These are phyloP conservation scores for Fusarium acutatum DNA, from an alignment of 2,329 filamentous ascomycete species.

Conservation along the genomic window DNA sequence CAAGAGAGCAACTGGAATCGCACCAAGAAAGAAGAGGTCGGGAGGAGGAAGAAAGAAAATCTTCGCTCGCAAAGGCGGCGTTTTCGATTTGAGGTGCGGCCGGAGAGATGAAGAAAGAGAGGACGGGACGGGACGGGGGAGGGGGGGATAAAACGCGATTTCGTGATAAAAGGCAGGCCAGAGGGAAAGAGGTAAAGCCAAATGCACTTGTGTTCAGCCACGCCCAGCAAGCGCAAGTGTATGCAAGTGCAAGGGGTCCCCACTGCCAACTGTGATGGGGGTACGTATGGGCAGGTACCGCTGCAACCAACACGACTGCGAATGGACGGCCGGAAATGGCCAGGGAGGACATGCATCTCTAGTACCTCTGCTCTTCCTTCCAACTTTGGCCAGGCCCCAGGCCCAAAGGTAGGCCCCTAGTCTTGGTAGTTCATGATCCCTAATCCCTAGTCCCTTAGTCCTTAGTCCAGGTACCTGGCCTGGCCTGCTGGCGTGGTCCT, in stretches of 20 bases:
- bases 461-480: conserved; percentile 19
- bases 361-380: conserved; percentile 29
- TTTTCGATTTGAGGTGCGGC: conserved; percentile 30
- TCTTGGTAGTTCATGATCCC: conserved; percentile 9
- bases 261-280: conserved; percentile 27
- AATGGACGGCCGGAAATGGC: conserved; percentile 28
- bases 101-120: conserved; percentile 39
- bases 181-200: conserved; percentile 35
- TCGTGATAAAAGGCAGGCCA: conserved; percentile 38
- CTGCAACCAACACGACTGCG: conserved; percentile 26
- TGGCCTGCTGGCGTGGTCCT: conserved; percentile 13
- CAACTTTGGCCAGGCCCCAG: conserved; percentile 25
- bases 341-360: conserved; percentile 30
- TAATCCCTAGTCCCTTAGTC: conserved; percentile 14
- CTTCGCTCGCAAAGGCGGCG: conserved; percentile 42
- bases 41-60: conserved; percentile 39
- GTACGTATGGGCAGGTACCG: conserved; percentile 27
- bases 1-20: conserved; percentile 64
- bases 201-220: conserved; percentile 42
- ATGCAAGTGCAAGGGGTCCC: conserved; percentile 35
- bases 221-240: conserved; percentile 27
- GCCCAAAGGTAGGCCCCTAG: conserved; percentile 6
- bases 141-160: conserved; percentile 38
- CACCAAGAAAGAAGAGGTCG: conserved; percentile 52
- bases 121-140: conserved; percentile 38